Evolutionary conservation across 2,329 filamentous ascomycete genomes (phyloP), one percentile per base, ranked within the genome.

Genomic region (Arthrobotrys sphaeroides): DNA sequence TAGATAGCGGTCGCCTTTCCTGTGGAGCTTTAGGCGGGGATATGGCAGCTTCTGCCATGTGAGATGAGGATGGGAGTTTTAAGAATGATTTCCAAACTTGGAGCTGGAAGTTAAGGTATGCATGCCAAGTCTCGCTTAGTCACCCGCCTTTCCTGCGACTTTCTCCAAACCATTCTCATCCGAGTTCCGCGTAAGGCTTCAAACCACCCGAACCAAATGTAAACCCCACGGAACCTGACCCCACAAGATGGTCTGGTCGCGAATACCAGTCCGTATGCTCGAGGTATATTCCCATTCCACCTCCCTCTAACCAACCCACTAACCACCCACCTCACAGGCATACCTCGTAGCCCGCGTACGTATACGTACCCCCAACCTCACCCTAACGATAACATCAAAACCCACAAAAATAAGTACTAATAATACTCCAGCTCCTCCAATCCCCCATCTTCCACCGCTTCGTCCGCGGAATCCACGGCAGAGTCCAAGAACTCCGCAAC

Each of bases 331-430:
- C n/a, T 24, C 13, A 28, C 26, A 75, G 72, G 64, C 72, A 38
- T 75, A 69, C 64, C 72, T 75, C 57, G 64, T 75, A 13, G 59
- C 72, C 18, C 72, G 72, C 20, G 67, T 72, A 65, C 16, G 59
- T 53, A 72, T 45, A n/a, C n/a, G n/a, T n/a, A n/a, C n/a, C n/a
- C n/a, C n/a, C n/a, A n/a, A n/a, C n/a, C n/a, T n/a, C n/a, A n/a
- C n/a, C n/a, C n/a, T n/a, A n/a, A n/a, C n/a, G n/a, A n/a, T n/a
- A n/a, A n/a, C n/a, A n/a, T n/a, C n/a, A n/a, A n/a, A 36, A 18
- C 24, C 38, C n/a, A 45, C 26, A 13, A 13, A n/a, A 38, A 51
- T 26, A 40, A 53, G n/a, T n/a, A 43, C 38, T 70, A 42, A 60
- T 16, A 38, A 24, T 7, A 45, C 6, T 28, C 7, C 20, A 73